Evolutionary conservation across 176 grass and related monocot species (phyloP), one percentile per base, ranked within the genome.

Genomic region (Lolium rigidum): DNA sequence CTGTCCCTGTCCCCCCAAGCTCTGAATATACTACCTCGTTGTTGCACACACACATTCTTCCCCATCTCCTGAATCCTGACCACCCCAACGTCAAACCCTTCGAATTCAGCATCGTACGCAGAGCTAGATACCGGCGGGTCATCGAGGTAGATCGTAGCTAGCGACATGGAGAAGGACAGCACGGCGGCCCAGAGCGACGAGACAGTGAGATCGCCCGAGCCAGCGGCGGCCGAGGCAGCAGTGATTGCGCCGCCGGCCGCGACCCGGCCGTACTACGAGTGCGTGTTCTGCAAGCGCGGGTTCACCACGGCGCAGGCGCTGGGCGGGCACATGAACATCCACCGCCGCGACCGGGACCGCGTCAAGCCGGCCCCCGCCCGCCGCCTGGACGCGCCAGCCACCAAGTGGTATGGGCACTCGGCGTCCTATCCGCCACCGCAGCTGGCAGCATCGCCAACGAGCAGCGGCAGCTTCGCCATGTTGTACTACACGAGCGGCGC

Each of bases 271-370:
- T 94, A 94, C 80, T 94, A 94, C 62, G 92, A 86, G 75, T 94
- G 92, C 48, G 87, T 88, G 38, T 94, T 89, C 92, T 94, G 92
- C 92, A 94, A 87, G 80, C 79, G 86, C 37, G 92, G 92, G 13
- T 94, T 94, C 86, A 91, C 92, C 66, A 94, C 84, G 46, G 92
- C 92, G 62, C 92, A 94, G 76, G 92, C 92, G 11, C 83, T 94
- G 13, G 92, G 92, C 15, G 92, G 92, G 13, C 92, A 94, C 92
- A 94, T 91, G 92, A 94, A 94, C 76, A 91, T 91, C 86, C 92
- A 94, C 81, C 89, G 92, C 59, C 87, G 82, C 10, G 87, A 85
- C 77, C 87, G 82, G 4, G 87, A 85, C 81, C 89, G 87, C n/a
- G 84, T 50, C 10, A 88, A 69, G 87, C 76, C 62, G 63, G 25